Percentiles rank a stretch among this genome's conserved stretches.
Evolutionary conservation across 2,329 filamentous ascomycete genomes (phyloP).

Genomic region (Blumeria hordei): DNA sequence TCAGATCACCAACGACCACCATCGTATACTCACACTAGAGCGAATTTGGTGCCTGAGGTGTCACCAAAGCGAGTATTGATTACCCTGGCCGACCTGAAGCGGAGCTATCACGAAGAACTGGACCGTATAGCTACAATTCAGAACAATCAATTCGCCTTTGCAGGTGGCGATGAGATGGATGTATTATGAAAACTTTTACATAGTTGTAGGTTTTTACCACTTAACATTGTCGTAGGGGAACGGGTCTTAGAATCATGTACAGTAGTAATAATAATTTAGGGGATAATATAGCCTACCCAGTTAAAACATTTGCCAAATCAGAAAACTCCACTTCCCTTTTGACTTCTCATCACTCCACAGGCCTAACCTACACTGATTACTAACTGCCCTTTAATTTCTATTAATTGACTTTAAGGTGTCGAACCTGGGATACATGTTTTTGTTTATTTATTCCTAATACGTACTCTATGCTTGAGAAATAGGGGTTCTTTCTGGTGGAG

Average conservation of each 20-base stretch:
- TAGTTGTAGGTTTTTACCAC: too few species aligned
- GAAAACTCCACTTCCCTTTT: too few species aligned
- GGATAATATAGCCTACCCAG: too few species aligned
- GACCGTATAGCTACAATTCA: slow-evolving; percentile 74
- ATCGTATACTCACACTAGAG: neutral
- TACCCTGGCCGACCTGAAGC: slow-evolving; percentile 64
- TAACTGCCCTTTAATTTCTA: too few species aligned
- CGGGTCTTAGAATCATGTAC: too few species aligned
- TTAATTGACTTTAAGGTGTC: too few species aligned
- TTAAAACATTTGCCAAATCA: too few species aligned
- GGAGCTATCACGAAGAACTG: slow-evolving; percentile 73
- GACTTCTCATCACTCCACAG: too few species aligned
- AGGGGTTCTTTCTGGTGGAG: slow-evolving; percentile 12
- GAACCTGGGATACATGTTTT: too few species aligned
- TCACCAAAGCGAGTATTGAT: slow-evolving; percentile 45
- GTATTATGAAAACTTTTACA: slow-evolving; percentile 11
- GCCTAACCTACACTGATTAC: too few species aligned
- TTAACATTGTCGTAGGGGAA: too few species aligned
- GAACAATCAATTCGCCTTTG: slow-evolving; percentile 70
- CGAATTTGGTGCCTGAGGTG: slow-evolving; percentile 7
- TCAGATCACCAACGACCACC: slow-evolving; percentile 21
- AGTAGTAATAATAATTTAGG: too few species aligned
- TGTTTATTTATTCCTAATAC: neutral
- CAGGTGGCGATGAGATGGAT: slow-evolving; percentile 19
- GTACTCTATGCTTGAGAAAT: slow-evolving; percentile 5